phyloP scores from a whole-genome alignment of 345 rosid genomes.

The Lepidium aucheri region DNA sequence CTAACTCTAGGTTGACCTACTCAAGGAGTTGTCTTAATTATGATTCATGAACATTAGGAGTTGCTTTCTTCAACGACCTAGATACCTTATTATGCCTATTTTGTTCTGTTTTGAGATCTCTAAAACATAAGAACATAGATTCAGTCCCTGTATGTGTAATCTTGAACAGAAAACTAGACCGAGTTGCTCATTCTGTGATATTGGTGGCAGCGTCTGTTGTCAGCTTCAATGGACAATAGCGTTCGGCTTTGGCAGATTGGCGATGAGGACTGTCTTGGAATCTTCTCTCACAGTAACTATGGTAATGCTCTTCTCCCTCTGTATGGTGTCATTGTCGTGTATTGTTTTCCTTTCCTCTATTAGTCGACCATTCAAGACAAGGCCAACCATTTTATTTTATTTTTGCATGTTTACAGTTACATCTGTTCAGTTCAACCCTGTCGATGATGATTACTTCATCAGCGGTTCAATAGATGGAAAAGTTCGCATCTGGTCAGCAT shows the following conservation, averaged over 20 bases:
- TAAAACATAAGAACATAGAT: slow-evolving; percentile 25
- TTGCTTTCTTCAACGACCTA: not conserved
- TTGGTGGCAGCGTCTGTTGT: slow-evolving; percentile 61
- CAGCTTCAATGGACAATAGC: slow-evolving; percentile 69
- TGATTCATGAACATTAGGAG: not conserved
- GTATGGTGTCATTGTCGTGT: not conserved
- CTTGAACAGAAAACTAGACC: slow-evolving; percentile 37
- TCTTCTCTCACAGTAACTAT: slow-evolving; percentile 67
- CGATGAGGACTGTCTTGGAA: slow-evolving; percentile 42
- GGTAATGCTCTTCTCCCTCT: slow-evolving; percentile 33
- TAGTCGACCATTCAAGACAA: not conserved
- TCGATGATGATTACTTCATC: slow-evolving; percentile 60
- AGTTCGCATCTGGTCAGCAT: slow-evolving; percentile 71
- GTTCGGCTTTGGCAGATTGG: slow-evolving; percentile 82
- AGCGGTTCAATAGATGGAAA: slow-evolving; percentile 88
- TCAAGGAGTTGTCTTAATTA: not conserved
- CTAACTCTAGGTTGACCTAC: slow-evolving; percentile 4
- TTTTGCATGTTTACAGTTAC: slow-evolving; percentile 47
- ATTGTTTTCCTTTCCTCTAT: not conserved
- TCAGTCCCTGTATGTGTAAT: slow-evolving; percentile 33
- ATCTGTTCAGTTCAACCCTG: slow-evolving; percentile 76
- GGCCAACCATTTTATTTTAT: not conserved
- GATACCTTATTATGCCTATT: not conserved
- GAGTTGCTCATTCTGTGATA: slow-evolving; percentile 33
- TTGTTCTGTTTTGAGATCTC: slow-evolving; percentile 17